A percentile compares a stretch with the other conserved stretches of the same genome.
Conservation (phyloP, 164 flowering plant species). For the Macadamia tetraphylla region DNA sequence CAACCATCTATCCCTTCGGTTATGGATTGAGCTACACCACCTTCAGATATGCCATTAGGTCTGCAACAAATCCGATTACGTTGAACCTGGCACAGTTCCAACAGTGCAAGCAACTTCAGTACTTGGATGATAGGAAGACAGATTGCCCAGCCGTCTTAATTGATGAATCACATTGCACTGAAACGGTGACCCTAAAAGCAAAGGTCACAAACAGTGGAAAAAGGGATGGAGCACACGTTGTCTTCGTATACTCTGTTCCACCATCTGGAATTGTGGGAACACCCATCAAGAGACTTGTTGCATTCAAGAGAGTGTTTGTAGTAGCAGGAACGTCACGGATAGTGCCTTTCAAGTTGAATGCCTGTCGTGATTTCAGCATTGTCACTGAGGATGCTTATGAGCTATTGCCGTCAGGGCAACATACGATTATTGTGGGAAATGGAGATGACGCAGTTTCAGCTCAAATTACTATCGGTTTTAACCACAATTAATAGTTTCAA, state of each 20-base stretch:
- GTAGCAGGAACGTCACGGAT: not conserved
- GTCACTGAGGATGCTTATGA: no score
- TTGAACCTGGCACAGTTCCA: not conserved
- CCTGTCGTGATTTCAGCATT: not conserved
- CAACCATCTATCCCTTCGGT: no score
- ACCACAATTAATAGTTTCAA: no score
- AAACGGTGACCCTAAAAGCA: no score
- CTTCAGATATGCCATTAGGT: not conserved
- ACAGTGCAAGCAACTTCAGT: not conserved
- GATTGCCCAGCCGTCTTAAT: not conserved
- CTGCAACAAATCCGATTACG: not conserved
- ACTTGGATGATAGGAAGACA: not conserved
- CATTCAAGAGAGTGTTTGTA: not conserved
- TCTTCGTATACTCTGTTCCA: no score
- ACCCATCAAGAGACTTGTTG: not conserved
- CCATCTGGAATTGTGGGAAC: not conserved
- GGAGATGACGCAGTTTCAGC: no score
- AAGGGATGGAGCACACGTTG: no score
- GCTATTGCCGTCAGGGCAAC: no score
- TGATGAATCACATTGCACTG: not conserved
- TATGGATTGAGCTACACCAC: no score
- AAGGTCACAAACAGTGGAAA: no score
- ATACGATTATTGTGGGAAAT: no score
- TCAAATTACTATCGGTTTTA: no score
- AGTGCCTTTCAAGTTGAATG: not conserved